Percentiles rank a stretch among this genome's conserved stretches.
Evolutionary conservation across 2,329 filamentous ascomycete genomes (phyloP).

Genomic region (Mycogone perniciosa): DNA sequence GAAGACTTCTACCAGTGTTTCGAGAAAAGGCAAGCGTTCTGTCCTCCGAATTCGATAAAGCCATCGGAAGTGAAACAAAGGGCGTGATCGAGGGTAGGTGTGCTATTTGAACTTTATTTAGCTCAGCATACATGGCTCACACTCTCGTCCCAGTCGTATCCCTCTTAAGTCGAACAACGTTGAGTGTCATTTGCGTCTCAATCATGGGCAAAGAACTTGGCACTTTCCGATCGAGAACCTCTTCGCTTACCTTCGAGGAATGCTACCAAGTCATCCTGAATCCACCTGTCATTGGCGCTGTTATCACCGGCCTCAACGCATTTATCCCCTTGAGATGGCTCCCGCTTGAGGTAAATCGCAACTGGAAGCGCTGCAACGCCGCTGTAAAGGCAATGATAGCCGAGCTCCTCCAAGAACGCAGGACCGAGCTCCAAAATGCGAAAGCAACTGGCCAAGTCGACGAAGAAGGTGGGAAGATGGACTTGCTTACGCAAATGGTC

Average conservation of each 20-base stretch:
- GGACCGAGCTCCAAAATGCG: background rate
- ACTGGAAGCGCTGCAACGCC: slow-evolving; percentile 2
- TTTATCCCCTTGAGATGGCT: slow-evolving; percentile 10
- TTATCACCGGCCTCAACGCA: slow-evolving; percentile 5
- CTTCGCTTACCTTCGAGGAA: slow-evolving; percentile 7
- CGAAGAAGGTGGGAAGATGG: background rate
- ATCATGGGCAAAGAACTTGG: slow-evolving; percentile 4
- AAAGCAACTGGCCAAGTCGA: background rate
- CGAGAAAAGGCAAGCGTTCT: slow-evolving; percentile 2
- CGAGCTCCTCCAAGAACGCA: slow-evolving; percentile 8
- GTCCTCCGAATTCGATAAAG: background rate
- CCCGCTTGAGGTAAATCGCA: slow-evolving; percentile 7
- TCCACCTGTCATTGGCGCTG: slow-evolving; percentile 3
- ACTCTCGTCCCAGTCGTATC: background rate
- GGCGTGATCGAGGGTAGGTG: slow-evolving; percentile 5
- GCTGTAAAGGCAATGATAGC: slow-evolving; percentile 4
- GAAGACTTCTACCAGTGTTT: slow-evolving; percentile 7
- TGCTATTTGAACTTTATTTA: background rate
- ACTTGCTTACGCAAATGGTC: slow-evolving; percentile 7
- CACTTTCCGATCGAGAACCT: slow-evolving; percentile 3
- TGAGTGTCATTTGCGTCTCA: slow-evolving; percentile 6
- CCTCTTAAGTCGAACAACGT: background rate
- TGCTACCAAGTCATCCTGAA: slow-evolving; percentile 6
- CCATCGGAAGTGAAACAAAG: background rate
- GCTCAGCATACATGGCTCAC: background rate